Evolutionary conservation across 805 yeast species (phyloP).

Genomic region (Torulaspora quercuum): DNA sequence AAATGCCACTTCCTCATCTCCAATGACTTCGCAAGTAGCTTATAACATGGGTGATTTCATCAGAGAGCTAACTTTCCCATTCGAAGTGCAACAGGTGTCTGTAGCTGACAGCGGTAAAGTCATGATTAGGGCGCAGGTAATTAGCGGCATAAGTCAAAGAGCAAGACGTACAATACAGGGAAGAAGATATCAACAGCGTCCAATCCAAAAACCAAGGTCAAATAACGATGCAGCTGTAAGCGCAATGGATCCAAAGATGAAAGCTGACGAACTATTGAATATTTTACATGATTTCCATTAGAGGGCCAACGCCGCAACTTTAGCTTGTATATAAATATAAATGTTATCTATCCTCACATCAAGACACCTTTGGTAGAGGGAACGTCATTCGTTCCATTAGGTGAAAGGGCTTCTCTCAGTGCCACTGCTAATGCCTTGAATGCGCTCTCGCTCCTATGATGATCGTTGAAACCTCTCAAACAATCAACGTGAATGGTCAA

Average conservation of each 20-base stretch:
- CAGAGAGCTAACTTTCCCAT: slow-evolving; percentile 46
- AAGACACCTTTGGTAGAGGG: slow-evolving; percentile 97
- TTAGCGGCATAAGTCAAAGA: slow-evolving; percentile 22
- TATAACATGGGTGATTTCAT: slow-evolving; percentile 40
- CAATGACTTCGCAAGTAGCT: slow-evolving; percentile 36
- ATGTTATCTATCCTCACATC: slow-evolving; percentile 40
- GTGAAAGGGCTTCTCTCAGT: slow-evolving; percentile 74
- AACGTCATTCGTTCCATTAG: slow-evolving; percentile 83
- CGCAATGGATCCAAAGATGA: slow-evolving; percentile 17
- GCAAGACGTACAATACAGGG: slow-evolving; percentile 20
- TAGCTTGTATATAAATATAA: slow-evolving; percentile 12
- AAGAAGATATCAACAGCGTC: slow-evolving; percentile 21
- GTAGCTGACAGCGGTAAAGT: slow-evolving; percentile 39
- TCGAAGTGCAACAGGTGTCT: slow-evolving; percentile 39
- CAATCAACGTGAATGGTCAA: slow-evolving; percentile 94
- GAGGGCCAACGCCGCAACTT: slow-evolving; percentile 1
- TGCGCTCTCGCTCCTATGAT: slow-evolving; percentile 93
- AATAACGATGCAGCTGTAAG: slow-evolving; percentile 13
- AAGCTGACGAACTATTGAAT: slow-evolving; percentile 24
- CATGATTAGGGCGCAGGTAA: slow-evolving; percentile 22
- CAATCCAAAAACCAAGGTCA: slow-evolving; percentile 8
- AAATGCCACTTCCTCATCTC: slow-evolving; percentile 29
- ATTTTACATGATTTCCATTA: slow-evolving; percentile 16
- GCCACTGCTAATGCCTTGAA: slow-evolving; percentile 96
- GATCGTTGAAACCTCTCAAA: slow-evolving; percentile 89